These are phyloP conservation scores for Gracilaria domingensis DNA, from an alignment of 23 red algal species.

Conservation along the genomic window DNA sequence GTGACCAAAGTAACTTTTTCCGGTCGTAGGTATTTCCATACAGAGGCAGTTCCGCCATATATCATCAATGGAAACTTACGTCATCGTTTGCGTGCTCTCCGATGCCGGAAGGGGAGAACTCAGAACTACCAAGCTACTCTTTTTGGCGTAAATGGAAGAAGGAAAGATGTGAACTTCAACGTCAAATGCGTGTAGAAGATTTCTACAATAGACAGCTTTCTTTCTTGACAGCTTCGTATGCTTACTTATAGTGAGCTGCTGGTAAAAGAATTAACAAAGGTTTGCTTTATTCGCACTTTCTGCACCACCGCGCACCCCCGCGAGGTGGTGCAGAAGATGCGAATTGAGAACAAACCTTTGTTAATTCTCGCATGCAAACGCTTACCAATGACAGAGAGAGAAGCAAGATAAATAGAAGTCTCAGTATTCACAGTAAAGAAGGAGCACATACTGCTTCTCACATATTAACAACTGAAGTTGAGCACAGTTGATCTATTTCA, in stretches of 20 bases:
- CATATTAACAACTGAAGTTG: not conserved
- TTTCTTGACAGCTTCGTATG: too few relatives aligned
- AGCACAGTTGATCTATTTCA: conserved; percentile 32
- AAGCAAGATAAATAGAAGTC: too few relatives aligned
- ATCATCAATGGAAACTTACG: conserved; percentile 56
- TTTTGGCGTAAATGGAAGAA: not conserved
- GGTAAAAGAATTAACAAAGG: too few relatives aligned
- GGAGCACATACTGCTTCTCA: not conserved
- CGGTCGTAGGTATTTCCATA: conserved; percentile 11
- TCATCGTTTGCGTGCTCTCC: not conserved
- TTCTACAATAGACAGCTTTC: too few relatives aligned
- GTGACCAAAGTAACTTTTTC: conserved; percentile 38
- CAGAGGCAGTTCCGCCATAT: conserved; percentile 39
- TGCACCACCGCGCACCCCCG: too few relatives aligned
- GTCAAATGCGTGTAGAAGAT: not conserved
- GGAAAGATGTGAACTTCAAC: conserved; percentile 1
- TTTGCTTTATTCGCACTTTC: not conserved
- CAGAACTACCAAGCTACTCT: not conserved
- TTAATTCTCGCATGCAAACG: not conserved
- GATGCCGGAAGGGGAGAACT: not conserved
- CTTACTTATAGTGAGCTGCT: too few relatives aligned
- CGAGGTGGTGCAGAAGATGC: too few relatives aligned
- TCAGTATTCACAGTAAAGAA: not conserved
- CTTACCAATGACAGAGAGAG: too few relatives aligned
- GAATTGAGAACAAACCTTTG: too few relatives aligned